Evolutionary conservation across 2,329 filamentous ascomycete genomes (phyloP), one percentile per base, ranked within the genome.

Genomic region (Drechslerella coelobrocha): DNA sequence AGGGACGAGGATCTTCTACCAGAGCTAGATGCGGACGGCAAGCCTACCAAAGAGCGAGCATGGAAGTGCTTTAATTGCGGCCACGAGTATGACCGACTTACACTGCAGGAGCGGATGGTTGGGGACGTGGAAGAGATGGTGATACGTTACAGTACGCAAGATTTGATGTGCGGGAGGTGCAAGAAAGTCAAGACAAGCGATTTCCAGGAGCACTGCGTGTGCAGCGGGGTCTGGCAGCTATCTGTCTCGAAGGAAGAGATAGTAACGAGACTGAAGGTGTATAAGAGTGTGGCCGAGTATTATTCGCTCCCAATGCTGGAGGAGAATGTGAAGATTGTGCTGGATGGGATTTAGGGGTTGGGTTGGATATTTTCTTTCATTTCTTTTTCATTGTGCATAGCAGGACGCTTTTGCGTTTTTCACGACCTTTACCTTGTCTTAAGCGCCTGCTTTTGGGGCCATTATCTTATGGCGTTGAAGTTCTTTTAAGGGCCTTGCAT

Each of bases 181-280:
- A 86, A 84, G 29, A 91, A 91, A 75, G 79, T 96, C 39, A 83
- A 91, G 77, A 83, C 90, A 41, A 97, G 96, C 78, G 93, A 97
- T 76, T 95, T 97, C 76, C 92, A 94, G 87, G 93, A 97, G 78
- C 92, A 97, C 79, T 99, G 95, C 79, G 89, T 88, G 9, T 99
- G 94, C 81, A 91, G 90, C 72, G 94, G 94, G 2, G 84, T 85
- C 68, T 99, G 94, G 94, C 84, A 83, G 17, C 86, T 86, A 73
- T 90, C 87, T 19, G 83, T 92, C 68, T 84, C 88, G 74, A 83
- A 84, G 73, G 85, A 84, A 27, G 89, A 89, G 26, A 81, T 93
- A 24, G 79, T 85, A 76, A 85, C 82, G 77, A 84, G 82, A 77
- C 75, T 97, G 76, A 83, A 79, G 43, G 89, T 96, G 2, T 88